A percentile compares a stretch with the other conserved stretches of the same genome.
phyloP scores from a whole-genome alignment of 169 alveolate genomes.

The Plasmodium adleri region DNA sequence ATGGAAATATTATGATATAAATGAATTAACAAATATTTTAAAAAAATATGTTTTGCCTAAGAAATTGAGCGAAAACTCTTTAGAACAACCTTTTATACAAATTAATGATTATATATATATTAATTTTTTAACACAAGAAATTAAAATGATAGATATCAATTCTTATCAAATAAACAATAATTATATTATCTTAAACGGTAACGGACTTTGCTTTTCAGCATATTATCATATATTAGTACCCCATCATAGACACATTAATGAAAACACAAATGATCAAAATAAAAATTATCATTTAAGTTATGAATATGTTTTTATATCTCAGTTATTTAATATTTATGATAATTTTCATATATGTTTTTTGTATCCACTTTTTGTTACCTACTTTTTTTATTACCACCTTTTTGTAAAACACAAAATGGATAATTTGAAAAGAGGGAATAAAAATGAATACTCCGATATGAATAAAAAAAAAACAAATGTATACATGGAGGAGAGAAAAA shows the following conservation, averaged over 20 bases:
- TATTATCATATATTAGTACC: slow-evolving; percentile 69
- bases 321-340: slow-evolving; percentile 75
- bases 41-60: slow-evolving; percentile 4
- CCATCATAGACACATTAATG: slow-evolving; percentile 30
- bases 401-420: slow-evolving; percentile 34
- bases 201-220: slow-evolving; percentile 73
- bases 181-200: slow-evolving; percentile 68
- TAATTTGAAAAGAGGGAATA: not conserved
- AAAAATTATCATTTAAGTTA: slow-evolving; percentile 33
- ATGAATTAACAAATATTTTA: slow-evolving; percentile 27
- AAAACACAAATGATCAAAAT: slow-evolving; percentile 10
- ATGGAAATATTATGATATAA: slow-evolving; percentile 43
- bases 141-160: slow-evolving; percentile 32
- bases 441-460: too few species aligned
- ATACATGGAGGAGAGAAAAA: too few species aligned
- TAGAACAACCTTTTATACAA: slow-evolving; percentile 30
- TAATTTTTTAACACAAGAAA: slow-evolving; percentile 76
- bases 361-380: slow-evolving; percentile 60
- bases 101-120: slow-evolving; percentile 59
- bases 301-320: slow-evolving; percentile 69
- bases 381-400: slow-evolving; percentile 71
- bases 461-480: too few species aligned
- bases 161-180: slow-evolving; percentile 1
- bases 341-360: slow-evolving; percentile 64
- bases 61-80: slow-evolving; percentile 8